phyloP scores from a whole-genome alignment of 495 filamentous ascomycete species.

The Endocarpon pusillum region DNA sequence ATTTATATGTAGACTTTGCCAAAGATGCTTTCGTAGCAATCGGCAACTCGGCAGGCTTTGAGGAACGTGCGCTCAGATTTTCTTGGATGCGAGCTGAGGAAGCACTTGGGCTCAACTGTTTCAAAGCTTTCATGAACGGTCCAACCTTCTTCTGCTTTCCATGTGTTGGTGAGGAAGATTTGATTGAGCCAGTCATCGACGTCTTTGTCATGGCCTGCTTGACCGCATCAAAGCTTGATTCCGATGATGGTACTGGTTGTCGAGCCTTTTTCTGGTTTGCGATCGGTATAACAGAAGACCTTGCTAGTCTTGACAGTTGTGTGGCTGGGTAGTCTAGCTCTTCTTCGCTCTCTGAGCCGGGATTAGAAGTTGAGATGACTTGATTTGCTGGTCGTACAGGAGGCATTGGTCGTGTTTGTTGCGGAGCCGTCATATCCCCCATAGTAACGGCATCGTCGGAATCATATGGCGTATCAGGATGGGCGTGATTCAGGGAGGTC shows the following conservation, averaged over 20 bases:
- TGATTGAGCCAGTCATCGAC: background rate
- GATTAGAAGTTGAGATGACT: too few species aligned
- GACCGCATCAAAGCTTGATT: background rate
- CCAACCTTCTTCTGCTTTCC: background rate
- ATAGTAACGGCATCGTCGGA: background rate
- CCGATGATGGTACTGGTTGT: background rate
- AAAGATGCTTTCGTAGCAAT: conserved; percentile 1
- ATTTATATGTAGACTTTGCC: too few species aligned
- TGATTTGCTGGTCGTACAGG: too few species aligned
- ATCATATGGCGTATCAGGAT: background rate
- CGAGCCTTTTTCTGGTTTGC: conserved; percentile 1
- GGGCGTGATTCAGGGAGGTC: background rate
- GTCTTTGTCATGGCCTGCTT: background rate
- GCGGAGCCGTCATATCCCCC: background rate
- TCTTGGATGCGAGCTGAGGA: background rate
- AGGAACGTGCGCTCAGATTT: too few species aligned
- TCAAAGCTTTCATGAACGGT: background rate
- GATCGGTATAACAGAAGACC: background rate
- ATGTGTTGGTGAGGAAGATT: background rate
- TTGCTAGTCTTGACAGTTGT: background rate
- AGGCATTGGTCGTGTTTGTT: too few species aligned
- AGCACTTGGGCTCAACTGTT: background rate
- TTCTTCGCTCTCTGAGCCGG: too few species aligned
- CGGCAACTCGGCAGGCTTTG: background rate
- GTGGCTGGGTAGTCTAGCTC: background rate